Evolutionary conservation across 208 protist species (phyloP).

Genomic region (Crithidia fasciculata): DNA sequence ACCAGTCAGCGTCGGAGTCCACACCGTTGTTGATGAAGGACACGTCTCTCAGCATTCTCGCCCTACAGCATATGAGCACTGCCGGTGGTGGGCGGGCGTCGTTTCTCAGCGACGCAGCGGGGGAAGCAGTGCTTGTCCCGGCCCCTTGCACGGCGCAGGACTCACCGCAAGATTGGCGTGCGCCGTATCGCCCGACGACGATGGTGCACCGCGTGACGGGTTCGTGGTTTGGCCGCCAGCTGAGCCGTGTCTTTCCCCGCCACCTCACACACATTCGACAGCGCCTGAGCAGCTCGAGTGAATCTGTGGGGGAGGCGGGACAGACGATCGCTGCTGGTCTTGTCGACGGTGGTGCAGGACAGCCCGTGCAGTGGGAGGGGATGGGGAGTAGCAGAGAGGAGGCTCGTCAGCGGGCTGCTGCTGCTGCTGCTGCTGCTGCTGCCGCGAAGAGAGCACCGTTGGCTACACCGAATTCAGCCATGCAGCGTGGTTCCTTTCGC

Average conservation of each 20-base stretch:
- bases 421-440: no score
- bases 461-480: background rate
- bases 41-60: conserved; percentile 18
- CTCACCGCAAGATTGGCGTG: background rate
- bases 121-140: background rate
- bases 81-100: background rate
- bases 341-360: background rate
- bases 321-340: no score
- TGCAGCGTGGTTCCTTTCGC: background rate
- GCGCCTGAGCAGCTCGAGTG: background rate
- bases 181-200: background rate
- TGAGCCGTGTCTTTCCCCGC: background rate
- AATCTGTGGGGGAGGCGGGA: background rate
- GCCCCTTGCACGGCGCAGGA: background rate
- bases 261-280: background rate
- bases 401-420: background rate
- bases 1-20: background rate
- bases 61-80: background rate
- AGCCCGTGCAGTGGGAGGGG: background rate
- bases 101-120: conserved; percentile 1
- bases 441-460: background rate
- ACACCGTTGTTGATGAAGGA: conserved; percentile 9
- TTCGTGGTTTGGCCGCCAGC: conserved; percentile 5
- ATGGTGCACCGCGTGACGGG: background rate
- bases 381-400: background rate